These are phyloP conservation scores for Tetraselmis chui DNA, from an alignment of 139 green algal species.

Conservation along the genomic window DNA sequence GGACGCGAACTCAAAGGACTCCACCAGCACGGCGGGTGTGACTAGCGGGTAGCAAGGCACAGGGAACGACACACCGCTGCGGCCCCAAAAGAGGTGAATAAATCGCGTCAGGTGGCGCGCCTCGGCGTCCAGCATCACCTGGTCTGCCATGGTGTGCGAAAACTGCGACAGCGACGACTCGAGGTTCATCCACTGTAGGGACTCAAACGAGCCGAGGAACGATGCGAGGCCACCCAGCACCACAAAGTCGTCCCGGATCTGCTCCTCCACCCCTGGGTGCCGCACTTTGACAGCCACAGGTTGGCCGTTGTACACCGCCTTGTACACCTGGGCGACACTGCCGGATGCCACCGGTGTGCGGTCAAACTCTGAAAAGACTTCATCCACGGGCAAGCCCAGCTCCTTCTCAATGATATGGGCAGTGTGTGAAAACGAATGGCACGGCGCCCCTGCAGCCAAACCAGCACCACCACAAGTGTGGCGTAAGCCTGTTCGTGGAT, in stretches of 20 bases:
- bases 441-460: neutral
- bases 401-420: neutral
- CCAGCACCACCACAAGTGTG: too few relatives aligned
- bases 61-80: constrained; percentile 6
- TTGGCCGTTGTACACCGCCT: neutral
- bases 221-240: constrained; percentile 2
- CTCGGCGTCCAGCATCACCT: constrained; percentile 3
- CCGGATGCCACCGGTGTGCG: neutral
- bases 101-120: constrained; percentile 6
- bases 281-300: constrained; percentile 9
- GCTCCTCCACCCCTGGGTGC: constrained; percentile 8
- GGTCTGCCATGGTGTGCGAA: neutral
- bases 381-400: constrained; percentile 3
- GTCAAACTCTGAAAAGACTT: constrained; percentile 9
- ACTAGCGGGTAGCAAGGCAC: constrained; percentile 12
- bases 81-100: constrained; percentile 8
- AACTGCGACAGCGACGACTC: neutral
- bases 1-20: constrained; percentile 4
- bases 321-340: constrained; percentile 11
- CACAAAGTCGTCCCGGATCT: constrained; percentile 12
- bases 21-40: constrained; percentile 5
- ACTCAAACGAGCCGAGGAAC: neutral
- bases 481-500: too few relatives aligned
- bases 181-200: constrained; percentile 7
- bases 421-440: constrained; percentile 5